A percentile compares a stretch with the other conserved stretches of the same genome.
Evolutionary conservation across 2,329 filamentous ascomycete genomes (phyloP).

Genomic region (Zymoseptoria passerinii): DNA sequence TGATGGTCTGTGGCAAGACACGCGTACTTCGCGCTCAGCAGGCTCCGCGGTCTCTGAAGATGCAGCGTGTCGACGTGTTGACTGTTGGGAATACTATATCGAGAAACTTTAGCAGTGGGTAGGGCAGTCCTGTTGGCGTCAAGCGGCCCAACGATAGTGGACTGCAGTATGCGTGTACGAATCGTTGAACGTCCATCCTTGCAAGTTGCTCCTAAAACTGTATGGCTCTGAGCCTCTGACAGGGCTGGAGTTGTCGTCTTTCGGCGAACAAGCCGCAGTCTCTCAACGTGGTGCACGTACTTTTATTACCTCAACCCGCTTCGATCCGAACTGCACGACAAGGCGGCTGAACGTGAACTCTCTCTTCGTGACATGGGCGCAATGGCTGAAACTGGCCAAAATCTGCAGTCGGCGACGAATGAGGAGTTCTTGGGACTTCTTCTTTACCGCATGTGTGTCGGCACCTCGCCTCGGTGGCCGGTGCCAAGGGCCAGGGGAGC

Average conservation of each 20-base stretch:
- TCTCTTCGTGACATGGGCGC: neutral
- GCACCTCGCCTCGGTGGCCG: neutral
- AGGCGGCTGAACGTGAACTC: neutral
- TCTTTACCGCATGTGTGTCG: neutral
- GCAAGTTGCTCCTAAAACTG: neutral
- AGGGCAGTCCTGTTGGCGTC: neutral
- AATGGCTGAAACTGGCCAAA: neutral
- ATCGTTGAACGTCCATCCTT: neutral
- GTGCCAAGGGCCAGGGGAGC: neutral
- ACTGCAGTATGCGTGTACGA: neutral
- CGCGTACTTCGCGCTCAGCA: neutral
- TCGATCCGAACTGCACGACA: neutral
- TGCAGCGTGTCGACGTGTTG: neutral
- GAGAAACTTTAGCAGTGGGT: neutral
- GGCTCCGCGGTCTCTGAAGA: neutral
- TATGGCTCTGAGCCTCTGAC: neutral
- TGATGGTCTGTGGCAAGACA: neutral
- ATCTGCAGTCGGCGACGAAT: neutral
- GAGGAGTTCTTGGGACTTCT: neutral
- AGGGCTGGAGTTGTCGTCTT: neutral
- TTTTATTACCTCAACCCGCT: neutral
- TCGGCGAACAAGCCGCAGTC: neutral
- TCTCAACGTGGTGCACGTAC: neutral
- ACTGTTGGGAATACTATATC: neutral
- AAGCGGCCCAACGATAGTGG: no score